Conservation (phyloP, 768 basidiomycete genomes). For the Steccherinum ochraceum region DNA sequence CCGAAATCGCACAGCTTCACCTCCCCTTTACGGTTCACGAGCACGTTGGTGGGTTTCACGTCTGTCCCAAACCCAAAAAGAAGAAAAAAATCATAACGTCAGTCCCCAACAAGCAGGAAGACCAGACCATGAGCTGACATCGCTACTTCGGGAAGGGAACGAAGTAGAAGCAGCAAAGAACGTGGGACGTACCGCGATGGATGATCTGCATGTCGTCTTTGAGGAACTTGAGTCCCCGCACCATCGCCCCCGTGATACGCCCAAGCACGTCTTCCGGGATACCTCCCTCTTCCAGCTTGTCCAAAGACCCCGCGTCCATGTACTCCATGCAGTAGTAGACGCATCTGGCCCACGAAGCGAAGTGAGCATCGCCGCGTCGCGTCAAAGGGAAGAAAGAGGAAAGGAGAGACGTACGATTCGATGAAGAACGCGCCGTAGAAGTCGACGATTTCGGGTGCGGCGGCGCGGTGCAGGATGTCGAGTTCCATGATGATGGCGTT, state of each 20-base stretch:
- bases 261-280: conserved; percentile 76
- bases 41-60: conserved; percentile 92
- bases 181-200: conserved; percentile 46
- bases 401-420: conserved; percentile 56
- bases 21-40: conserved; percentile 82
- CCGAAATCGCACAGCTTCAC: conserved; percentile 98
- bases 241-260: conserved; percentile 76
- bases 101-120: neutral
- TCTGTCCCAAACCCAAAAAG: conserved; percentile 35
- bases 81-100: neutral
- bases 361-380: neutral
- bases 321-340: conserved; percentile 99
- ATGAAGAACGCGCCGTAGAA: conserved; percentile 99
- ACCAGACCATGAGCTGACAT: too few relatives aligned
- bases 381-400: too few relatives aligned
- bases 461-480: conserved; percentile 92
- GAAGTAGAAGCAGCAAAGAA: neutral
- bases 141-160: neutral
- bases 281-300: conserved; percentile 54
- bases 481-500: conserved; percentile 99
- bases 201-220: conserved; percentile 93
- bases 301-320: conserved; percentile 98
- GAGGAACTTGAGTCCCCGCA: conserved; percentile 86
- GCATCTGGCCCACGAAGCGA: conserved; percentile 25
- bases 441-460: conserved; percentile 89